These are phyloP conservation scores for Aegle marmelos DNA, from an alignment of 345 rosid genomes.

Conservation along the genomic window DNA sequence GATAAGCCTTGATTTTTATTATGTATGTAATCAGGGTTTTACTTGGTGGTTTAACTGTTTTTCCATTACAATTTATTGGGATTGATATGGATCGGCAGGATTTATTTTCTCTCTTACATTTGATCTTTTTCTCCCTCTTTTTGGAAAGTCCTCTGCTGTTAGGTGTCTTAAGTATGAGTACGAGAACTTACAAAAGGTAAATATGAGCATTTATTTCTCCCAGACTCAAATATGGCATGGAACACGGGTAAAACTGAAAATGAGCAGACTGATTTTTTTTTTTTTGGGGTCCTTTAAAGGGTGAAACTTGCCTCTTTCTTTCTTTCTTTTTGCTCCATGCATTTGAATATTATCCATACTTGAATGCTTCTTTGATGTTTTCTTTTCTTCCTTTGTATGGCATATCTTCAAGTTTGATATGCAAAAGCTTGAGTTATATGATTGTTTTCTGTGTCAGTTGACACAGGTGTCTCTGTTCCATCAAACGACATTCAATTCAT, in stretches of 20 bases:
- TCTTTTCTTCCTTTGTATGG: neutral
- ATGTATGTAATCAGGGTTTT: neutral
- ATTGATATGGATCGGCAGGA: neutral
- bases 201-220: neutral
- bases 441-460: conserved; percentile 32
- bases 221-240: neutral
- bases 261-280: neutral
- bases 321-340: neutral
- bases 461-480: conserved; percentile 42
- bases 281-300: neutral
- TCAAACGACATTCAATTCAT: conserved; percentile 31
- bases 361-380: neutral
- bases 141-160: neutral
- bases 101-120: neutral
- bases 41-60: neutral
- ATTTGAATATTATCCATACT: neutral
- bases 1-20: neutral
- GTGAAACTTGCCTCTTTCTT: neutral
- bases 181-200: neutral
- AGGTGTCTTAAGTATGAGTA: neutral
- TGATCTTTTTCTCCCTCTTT: fast-evolving
- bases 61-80: neutral
- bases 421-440: neutral
- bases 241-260: neutral
- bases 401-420: neutral